These are phyloP conservation scores for Candida jianshihensis DNA, from an alignment of 805 yeast genomes.

Conservation along the genomic window DNA sequence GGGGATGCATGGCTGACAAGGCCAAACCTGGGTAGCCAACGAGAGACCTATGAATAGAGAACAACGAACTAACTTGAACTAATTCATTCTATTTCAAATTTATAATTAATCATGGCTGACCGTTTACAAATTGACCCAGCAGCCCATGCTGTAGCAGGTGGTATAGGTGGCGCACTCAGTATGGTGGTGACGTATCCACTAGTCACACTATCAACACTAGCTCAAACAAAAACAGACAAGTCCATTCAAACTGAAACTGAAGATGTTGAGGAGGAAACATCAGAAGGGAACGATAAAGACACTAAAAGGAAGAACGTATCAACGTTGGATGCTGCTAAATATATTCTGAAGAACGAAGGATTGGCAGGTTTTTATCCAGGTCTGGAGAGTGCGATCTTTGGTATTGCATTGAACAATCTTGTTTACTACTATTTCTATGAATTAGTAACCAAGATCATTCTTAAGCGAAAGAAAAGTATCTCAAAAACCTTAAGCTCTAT, in stretches of 20 bases:
- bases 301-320: conserved; percentile 17
- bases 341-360: conserved; percentile 53
- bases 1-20: no score
- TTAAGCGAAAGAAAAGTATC: conserved; percentile 21
- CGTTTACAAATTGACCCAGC: conserved; percentile 22
- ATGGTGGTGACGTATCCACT: conserved; percentile 87
- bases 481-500: conserved; percentile 12
- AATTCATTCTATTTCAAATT: neutral
- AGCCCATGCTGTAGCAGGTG: conserved; percentile 93
- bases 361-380: conserved; percentile 73
- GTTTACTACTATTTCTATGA: conserved; percentile 90
- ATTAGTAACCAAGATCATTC: conserved; percentile 44
- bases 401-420: conserved; percentile 80
- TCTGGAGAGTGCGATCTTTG: conserved; percentile 78
- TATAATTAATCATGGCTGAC: conserved; percentile 12
- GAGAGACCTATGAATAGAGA: no score
- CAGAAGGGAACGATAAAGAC: conserved; percentile 2
- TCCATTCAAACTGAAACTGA: conserved; percentile 16
- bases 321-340: conserved; percentile 33
- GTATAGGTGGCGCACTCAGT: conserved; percentile 85
- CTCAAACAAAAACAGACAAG: conserved; percentile 56
- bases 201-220: conserved; percentile 78
- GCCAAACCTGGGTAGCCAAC: no score
- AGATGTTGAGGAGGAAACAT: conserved; percentile 12
- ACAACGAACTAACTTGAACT: no score